phyloP scores from a whole-genome alignment of 768 basidiomycete genomes.

The Hortiboletus campestris region DNA sequence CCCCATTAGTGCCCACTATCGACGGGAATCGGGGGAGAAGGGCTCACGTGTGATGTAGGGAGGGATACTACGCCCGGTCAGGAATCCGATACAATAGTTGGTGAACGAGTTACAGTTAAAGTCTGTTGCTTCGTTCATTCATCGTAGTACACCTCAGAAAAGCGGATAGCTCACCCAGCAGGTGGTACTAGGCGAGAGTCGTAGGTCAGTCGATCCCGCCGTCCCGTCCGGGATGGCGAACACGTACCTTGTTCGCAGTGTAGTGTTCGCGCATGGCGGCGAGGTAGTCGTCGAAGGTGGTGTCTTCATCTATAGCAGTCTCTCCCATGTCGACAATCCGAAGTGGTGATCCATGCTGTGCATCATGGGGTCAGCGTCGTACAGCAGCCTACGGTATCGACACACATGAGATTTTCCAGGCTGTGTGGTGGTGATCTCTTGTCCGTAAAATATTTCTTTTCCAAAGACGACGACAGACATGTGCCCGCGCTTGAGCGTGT shows the following conservation, averaged over 20 bases:
- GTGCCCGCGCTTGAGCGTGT: slow-evolving; percentile 56
- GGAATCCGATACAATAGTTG: slow-evolving; percentile 80
- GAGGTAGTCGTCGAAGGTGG: slow-evolving; percentile 85
- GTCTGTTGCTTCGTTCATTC: slow-evolving; percentile 41
- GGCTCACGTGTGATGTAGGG: slow-evolving; percentile 70
- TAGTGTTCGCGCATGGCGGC: slow-evolving; percentile 73
- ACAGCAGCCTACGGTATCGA: slow-evolving; percentile 1
- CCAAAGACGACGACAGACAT: slow-evolving; percentile 87
- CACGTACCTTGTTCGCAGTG: slow-evolving; percentile 81
- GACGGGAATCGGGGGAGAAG: background rate
- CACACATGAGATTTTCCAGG: slow-evolving; percentile 85
- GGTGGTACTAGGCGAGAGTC: slow-evolving; percentile 68
- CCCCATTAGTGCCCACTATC: background rate
- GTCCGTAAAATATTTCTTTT: slow-evolving; percentile 88
- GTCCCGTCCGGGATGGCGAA: too few relatives aligned
- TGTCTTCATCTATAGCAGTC: slow-evolving; percentile 78
- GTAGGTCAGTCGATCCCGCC: background rate
- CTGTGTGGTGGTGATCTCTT: slow-evolving; percentile 66
- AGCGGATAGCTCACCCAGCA: slow-evolving; percentile 54
- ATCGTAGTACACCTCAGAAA: background rate
- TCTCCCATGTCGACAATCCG: slow-evolving; percentile 73
- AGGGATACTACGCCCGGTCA: slow-evolving; percentile 83
- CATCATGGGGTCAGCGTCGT: background rate
- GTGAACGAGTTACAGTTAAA: slow-evolving; percentile 98
- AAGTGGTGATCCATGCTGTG: slow-evolving; percentile 72